Evolutionary conservation across 192 early-diverging fungal species (phyloP).

Genomic region (Blastocladiella britannica): DNA sequence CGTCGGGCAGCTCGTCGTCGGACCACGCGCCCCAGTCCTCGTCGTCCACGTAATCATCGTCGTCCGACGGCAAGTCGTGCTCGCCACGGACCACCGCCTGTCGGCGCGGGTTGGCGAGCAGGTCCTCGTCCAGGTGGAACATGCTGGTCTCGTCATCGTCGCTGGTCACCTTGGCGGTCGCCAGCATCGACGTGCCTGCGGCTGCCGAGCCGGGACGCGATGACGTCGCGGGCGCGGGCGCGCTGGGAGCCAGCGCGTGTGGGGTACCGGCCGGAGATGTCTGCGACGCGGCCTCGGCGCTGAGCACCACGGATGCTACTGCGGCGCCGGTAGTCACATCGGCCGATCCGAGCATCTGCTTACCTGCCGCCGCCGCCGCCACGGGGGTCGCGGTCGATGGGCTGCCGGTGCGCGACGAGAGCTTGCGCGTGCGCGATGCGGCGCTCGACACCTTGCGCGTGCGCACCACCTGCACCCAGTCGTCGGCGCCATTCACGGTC

Average conservation of each 20-base stretch:
- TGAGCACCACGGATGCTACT: conserved; percentile 1
- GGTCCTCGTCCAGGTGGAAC: not conserved
- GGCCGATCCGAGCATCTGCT: conserved; percentile 58
- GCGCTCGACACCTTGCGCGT: not conserved
- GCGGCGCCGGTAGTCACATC: conserved; percentile 7
- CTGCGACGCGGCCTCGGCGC: conserved; percentile 11
- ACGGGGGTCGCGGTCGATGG: no score
- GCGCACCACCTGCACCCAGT: not conserved
- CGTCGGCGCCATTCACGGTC: no score
- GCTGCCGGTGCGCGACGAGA: conserved; percentile 10
- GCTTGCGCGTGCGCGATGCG: conserved; percentile 1
- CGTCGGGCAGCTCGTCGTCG: conserved; percentile 75
- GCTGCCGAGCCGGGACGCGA: conserved; percentile 6
- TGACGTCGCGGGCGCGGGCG: conserved; percentile 11
- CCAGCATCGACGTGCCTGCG: conserved; percentile 12
- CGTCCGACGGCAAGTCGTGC: conserved; percentile 8
- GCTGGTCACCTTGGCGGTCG: conserved; percentile 23
- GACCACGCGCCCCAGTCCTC: conserved; percentile 29
- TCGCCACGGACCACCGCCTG: conserved; percentile 6
- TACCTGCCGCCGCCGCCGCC: no score
- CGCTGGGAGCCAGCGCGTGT: conserved; percentile 10
- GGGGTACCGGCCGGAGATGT: conserved; percentile 6
- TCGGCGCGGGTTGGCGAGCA: not conserved
- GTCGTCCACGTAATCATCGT: not conserved
- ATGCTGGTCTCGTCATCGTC: no score